phyloP scores from a whole-genome alignment of 2,329 filamentous ascomycete genomes.

The Colletotrichum aenigma region DNA sequence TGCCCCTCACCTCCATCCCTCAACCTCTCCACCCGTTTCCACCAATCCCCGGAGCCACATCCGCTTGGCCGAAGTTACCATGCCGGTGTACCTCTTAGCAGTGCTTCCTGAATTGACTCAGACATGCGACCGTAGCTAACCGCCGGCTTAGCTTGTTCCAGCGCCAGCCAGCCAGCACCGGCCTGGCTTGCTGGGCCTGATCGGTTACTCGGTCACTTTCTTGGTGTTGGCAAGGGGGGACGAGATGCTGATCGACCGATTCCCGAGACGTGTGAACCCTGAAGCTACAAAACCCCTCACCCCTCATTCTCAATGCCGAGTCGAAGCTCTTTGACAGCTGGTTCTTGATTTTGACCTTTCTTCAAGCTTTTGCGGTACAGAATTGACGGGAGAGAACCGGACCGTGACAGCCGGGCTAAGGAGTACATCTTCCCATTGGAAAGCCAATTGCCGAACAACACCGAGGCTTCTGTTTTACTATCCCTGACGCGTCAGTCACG shows the following conservation, averaged over 20 bases:
- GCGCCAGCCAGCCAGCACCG: background rate
- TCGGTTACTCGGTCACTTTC: background rate
- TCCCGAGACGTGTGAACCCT: background rate
- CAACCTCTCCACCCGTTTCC: slow-evolving; percentile 10
- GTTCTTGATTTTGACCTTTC: background rate
- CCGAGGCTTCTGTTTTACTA: background rate
- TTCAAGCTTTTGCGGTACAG: background rate
- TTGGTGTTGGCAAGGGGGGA: background rate
- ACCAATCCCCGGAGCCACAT: slow-evolving; percentile 13
- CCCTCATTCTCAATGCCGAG: background rate
- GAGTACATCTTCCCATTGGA: background rate
- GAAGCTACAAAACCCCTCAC: slow-evolving; percentile 18
- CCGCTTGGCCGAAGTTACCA: background rate
- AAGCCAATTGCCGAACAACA: background rate
- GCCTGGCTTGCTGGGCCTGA: background rate
- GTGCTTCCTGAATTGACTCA: slow-evolving; percentile 6
- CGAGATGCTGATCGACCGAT: background rate
- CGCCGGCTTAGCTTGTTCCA: background rate
- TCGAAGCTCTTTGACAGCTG: background rate
- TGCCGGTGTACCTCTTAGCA: background rate
- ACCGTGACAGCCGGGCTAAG: background rate
- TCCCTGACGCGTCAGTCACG: background rate
- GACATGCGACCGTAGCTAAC: background rate
- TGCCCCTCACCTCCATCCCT: background rate
- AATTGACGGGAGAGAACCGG: background rate